Conservation (phyloP, 257 asterid species). For the Nicotiana paniculata region DNA sequence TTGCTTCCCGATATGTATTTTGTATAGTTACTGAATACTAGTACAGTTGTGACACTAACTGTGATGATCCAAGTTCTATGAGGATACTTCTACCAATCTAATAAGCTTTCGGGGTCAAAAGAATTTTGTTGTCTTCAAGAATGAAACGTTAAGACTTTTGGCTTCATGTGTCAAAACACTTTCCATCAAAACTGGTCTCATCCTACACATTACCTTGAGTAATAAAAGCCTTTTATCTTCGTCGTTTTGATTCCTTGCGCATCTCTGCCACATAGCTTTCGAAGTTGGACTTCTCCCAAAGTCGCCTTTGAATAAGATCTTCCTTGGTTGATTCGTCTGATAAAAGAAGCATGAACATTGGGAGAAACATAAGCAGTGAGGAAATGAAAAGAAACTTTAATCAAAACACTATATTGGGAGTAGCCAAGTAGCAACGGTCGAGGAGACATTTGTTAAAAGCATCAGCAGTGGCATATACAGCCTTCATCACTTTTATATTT, state of each 20-base stretch:
- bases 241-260: slow-evolving; percentile 89
- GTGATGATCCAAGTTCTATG: neutral
- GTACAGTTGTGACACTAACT: neutral
- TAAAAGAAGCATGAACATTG: neutral
- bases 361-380: neutral
- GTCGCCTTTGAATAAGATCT: slow-evolving; percentile 67
- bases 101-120: slow-evolving; percentile 5
- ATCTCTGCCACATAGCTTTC: slow-evolving; percentile 66
- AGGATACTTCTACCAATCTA: neutral
- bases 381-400: neutral
- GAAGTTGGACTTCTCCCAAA: slow-evolving; percentile 80
- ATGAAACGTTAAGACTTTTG: neutral
- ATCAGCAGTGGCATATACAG: neutral
- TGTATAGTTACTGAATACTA: neutral
- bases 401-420: neutral
- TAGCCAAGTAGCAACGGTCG: neutral
- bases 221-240: slow-evolving; percentile 38
- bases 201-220: neutral
- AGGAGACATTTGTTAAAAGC: neutral
- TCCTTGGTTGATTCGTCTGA: slow-evolving; percentile 67
- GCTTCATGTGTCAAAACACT: slow-evolving; percentile 15
- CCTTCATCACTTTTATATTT: neutral
- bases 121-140: neutral
- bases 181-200: slow-evolving; percentile 21
- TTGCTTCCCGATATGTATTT: neutral